Evolutionary conservation across 352 stramenopile species (phyloP), one percentile per base, ranked within the genome.

Genomic region (Phytophthora sp.): DNA sequence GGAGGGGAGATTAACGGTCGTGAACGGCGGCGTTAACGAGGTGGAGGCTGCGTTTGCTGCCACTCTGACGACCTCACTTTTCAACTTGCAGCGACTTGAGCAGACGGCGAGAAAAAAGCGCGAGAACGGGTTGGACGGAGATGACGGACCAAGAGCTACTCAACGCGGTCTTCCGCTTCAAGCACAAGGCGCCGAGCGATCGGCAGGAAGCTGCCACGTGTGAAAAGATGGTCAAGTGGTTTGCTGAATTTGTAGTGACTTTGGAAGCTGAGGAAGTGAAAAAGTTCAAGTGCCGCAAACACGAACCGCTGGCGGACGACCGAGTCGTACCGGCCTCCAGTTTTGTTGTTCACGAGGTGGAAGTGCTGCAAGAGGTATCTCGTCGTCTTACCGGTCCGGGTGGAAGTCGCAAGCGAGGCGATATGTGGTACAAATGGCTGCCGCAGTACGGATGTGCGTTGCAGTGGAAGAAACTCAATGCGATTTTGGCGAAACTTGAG

Each of bases 391-490:
- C 37, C 30, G 9, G 45, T 23, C 3, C 31, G 10, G 17, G 18
- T 30, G 50, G n/a, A 10, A 43, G n/a, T 24, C 17, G 39, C 21
- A 43, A 55, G 2, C 41, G 66, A 10, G 75, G 69, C 6, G 59
- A 80, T 10, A 44, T 75, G 23, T 69, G 69, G 59, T 59, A 72
- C 11, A 44, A 72, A 15, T 90, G 81, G 81, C 59, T 86, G 23
- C 76, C 78, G 1, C 26, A 60, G 53, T 90, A 87, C 52, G 76
- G 70, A 10, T 86, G 70, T 32, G 66, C 46, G 5, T 15, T 88
- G 10, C 74, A 86, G 32, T 44, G 59, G 23, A 71, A 74, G 17
- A 43, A 62, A n/a, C n/a, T 72, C 1, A 71, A 55, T 13, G 17
- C 59, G 0, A 55, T 43, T 2, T 42, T 18, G 3, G 35, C 86